Evolutionary conservation across 2,329 filamentous ascomycete genomes (phyloP).

Genomic region (Cryoendolithus antarcticus): DNA sequence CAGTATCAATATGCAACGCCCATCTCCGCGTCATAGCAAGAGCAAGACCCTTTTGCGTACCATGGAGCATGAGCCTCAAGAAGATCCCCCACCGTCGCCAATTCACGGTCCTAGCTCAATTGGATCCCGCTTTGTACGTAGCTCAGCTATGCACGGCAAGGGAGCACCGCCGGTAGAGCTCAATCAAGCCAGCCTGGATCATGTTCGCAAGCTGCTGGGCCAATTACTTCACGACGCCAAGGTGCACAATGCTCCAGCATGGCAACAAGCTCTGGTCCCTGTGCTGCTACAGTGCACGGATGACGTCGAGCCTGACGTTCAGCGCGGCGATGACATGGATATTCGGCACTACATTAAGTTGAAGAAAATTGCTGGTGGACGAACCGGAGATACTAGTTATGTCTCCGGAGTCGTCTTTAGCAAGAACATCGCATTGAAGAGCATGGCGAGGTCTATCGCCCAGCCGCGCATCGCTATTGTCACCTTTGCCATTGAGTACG

Average conservation of each 20-base stretch:
- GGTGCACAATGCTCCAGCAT: slow-evolving; percentile 60
- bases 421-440: slow-evolving; percentile 92
- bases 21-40: slow-evolving; percentile 56
- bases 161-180: slow-evolving; percentile 68
- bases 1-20: slow-evolving; percentile 57
- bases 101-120: slow-evolving; percentile 5
- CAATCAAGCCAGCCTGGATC: slow-evolving; percentile 74
- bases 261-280: slow-evolving; percentile 83
- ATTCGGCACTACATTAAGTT: slow-evolving; percentile 95
- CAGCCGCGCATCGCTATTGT: slow-evolving; percentile 84
- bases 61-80: slow-evolving; percentile 12
- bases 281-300: slow-evolving; percentile 85
- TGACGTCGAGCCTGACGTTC: slow-evolving; percentile 86
- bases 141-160: slow-evolving; percentile 67
- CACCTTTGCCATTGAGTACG: slow-evolving; percentile 91
- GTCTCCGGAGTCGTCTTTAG: slow-evolving; percentile 94
- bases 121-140: slow-evolving; percentile 44
- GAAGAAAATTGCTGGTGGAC: slow-evolving; percentile 88
- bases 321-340: slow-evolving; percentile 86
- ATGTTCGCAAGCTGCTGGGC: slow-evolving; percentile 72
- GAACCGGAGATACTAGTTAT: slow-evolving; percentile 85
- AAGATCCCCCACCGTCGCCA: slow-evolving; percentile 9
- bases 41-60: slow-evolving; percentile 41
- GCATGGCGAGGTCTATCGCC: slow-evolving; percentile 77
- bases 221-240: slow-evolving; percentile 70